phyloP scores from a whole-genome alignment of 306 rosid species.

The Cyclanthera cordifolia region DNA sequence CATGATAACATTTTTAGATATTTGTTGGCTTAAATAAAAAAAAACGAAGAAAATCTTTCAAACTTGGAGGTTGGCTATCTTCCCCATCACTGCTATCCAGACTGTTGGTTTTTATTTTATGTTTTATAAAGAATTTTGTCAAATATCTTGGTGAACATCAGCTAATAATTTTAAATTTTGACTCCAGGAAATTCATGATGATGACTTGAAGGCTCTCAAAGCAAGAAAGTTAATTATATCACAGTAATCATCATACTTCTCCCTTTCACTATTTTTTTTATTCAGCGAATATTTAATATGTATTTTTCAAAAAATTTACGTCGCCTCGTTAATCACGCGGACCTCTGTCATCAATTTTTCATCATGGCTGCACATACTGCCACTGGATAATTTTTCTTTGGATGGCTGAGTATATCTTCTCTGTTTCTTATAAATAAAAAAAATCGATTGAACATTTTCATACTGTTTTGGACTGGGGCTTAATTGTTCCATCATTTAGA shows the following conservation, averaged over 20 bases:
- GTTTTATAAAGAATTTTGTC: neutral
- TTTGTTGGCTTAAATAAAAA: no score
- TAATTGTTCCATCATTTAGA: neutral
- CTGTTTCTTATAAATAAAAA: neutral
- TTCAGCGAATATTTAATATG: neutral
- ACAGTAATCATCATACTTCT: slow-evolving; percentile 35
- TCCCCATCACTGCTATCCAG: neutral
- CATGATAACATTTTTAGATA: no score
- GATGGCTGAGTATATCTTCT: neutral
- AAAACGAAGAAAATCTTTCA: no score
- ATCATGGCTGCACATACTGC: neutral
- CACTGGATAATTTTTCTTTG: neutral
- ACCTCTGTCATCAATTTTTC: neutral
- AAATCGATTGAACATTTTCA: neutral
- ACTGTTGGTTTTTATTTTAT: neutral
- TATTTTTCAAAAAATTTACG: neutral
- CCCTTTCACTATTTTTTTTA: neutral
- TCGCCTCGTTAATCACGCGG: neutral
- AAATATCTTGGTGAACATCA: slow-evolving; percentile 2
- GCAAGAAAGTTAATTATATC: slow-evolving; percentile 56
- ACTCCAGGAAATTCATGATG: slow-evolving; percentile 45
- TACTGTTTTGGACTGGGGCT: neutral
- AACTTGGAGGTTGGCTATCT: slow-evolving; percentile 1
- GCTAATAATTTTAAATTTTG: slow-evolving; percentile 14
- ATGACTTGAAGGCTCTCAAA: slow-evolving; percentile 61